A percentile compares a stretch with the other conserved stretches of the same genome.
These are phyloP conservation scores for Lipomyces spencermartinsiae DNA, from an alignment of 805 yeast genomes.

Conservation along the genomic window DNA sequence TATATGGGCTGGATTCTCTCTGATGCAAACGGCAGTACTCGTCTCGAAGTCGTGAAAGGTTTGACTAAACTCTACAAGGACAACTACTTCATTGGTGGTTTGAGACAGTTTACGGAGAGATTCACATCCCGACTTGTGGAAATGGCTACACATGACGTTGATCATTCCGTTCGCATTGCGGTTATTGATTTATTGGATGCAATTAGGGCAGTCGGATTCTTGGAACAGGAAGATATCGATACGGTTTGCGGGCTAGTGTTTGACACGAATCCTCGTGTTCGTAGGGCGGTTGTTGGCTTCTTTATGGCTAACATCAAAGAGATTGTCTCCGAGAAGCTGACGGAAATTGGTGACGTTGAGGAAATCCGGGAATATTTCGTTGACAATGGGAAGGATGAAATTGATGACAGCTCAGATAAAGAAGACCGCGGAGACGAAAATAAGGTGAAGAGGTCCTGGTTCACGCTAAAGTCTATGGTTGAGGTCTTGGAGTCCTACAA, in stretches of 20 bases:
- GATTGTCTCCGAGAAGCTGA: conserved; percentile 39
- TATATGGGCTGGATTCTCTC: conserved; percentile 85
- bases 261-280: conserved; percentile 46
- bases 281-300: conserved; percentile 62
- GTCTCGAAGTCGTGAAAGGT: conserved; percentile 67
- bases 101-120: conserved; percentile 79
- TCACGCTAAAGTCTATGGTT: conserved; percentile 26
- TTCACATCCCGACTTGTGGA: conserved; percentile 70
- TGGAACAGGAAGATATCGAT: conserved; percentile 64
- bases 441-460: conserved; percentile 18
- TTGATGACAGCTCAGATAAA: conserved; percentile 25
- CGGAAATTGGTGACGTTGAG: conserved; percentile 23
- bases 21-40: conserved; percentile 66
- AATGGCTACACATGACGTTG: conserved; percentile 64
- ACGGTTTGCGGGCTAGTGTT: conserved; percentile 51
- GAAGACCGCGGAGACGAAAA: not conserved
- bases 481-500: conserved; percentile 26
- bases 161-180: conserved; percentile 58
- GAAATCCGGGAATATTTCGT: conserved; percentile 14
- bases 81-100: conserved; percentile 59
- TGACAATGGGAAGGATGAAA: conserved; percentile 17
- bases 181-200: conserved; percentile 62
- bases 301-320: conserved; percentile 47
- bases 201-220: conserved; percentile 63
- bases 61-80: conserved; percentile 58